A percentile compares a stretch with the other conserved stretches of the same genome.
These are phyloP conservation scores for Toxoplasma gondii DNA, from an alignment of 169 alveolate species.

Conservation along the genomic window DNA sequence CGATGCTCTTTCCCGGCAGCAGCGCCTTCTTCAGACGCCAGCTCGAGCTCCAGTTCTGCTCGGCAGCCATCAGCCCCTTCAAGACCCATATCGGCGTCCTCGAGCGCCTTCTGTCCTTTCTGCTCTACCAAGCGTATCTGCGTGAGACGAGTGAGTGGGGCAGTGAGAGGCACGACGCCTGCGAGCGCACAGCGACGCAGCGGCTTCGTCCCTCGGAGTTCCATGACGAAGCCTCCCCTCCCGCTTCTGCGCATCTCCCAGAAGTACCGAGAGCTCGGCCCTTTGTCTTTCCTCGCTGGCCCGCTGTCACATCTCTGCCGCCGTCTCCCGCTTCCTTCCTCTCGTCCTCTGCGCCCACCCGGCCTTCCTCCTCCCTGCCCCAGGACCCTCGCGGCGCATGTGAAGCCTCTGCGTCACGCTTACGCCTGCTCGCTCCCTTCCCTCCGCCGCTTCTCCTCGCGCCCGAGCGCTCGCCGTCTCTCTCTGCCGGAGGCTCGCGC, in stretches of 20 bases:
- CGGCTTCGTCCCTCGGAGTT: not conserved
- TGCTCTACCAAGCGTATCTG: not conserved
- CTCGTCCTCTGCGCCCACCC: not conserved
- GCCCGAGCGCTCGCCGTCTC: not conserved
- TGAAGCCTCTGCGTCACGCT: not conserved
- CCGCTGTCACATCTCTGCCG: not conserved
- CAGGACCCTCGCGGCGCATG: not conserved
- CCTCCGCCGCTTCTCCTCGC: not conserved
- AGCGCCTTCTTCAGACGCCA: not conserved
- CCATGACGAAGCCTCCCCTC: not conserved
- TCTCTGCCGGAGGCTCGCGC: not conserved
- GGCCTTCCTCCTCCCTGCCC: not conserved
- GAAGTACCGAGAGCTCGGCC: not conserved
- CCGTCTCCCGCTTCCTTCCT: not conserved
- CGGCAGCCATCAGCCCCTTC: not conserved
- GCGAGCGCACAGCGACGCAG: too few relatives aligned
- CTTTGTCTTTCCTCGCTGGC: not conserved
- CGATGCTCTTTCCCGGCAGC: conserved; percentile 3
- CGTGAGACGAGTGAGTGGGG: not conserved
- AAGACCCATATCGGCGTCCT: not conserved
- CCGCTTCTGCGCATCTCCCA: not conserved
- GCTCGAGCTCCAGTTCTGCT: conserved; percentile 5
- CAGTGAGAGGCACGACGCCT: not conserved
- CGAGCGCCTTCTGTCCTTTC: conserved; percentile 20
- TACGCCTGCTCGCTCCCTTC: not conserved